Evolutionary conservation across 1,284 basidiomycete species (phyloP).

Genomic region (Ustilago curta): DNA sequence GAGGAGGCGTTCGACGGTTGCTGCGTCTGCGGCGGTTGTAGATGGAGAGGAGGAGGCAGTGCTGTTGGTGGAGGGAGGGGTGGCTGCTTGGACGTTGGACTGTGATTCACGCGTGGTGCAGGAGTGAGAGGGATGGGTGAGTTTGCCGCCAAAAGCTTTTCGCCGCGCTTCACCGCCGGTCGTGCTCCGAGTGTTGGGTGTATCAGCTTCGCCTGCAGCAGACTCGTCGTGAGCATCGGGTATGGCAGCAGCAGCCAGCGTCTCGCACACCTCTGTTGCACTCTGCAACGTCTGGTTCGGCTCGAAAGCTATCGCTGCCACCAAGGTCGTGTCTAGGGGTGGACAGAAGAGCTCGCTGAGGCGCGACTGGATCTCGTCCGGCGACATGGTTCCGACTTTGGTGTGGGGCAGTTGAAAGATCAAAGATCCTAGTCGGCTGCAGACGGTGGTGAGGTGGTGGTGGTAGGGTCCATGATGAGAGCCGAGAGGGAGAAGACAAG

Average conservation of each 20-base stretch:
- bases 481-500: neutral
- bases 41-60: slow-evolving; percentile 1
- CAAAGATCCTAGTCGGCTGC: neutral
- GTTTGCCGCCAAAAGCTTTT: slow-evolving; percentile 29
- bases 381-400: slow-evolving; percentile 18
- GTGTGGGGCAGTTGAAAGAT: neutral
- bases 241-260: slow-evolving; percentile 39
- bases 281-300: slow-evolving; percentile 52
- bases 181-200: neutral
- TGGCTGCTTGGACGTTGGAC: neutral
- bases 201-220: neutral
- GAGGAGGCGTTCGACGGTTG: slow-evolving; percentile 40
- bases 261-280: slow-evolving; percentile 48
- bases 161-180: slow-evolving; percentile 9
- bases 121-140: slow-evolving; percentile 8
- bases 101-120: neutral
- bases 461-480: neutral
- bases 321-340: slow-evolving; percentile 53
- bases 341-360: slow-evolving; percentile 51
- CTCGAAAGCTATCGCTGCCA: slow-evolving; percentile 57
- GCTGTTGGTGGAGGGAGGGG: slow-evolving; percentile 3
- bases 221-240: slow-evolving; percentile 1
- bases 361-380: slow-evolving; percentile 37
- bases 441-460: neutral
- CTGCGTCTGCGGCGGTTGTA: slow-evolving; percentile 21